Conservation (phyloP, 768 basidiomycete species). For the Symmetrospora coprosmae region DNA sequence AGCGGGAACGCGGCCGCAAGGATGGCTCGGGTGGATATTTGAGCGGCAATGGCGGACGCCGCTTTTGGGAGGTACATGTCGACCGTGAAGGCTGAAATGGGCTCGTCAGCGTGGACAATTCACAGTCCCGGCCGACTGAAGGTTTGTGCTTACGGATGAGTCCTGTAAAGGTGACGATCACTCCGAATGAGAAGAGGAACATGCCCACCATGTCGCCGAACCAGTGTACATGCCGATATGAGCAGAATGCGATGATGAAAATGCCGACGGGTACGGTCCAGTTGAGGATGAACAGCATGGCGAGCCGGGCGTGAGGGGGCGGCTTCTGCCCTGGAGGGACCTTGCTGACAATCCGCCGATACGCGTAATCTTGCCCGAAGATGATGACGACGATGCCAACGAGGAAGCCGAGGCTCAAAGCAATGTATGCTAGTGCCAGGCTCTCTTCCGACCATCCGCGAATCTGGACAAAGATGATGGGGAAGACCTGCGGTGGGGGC, state of each 20-base stretch:
- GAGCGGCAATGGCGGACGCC: slow-evolving; percentile 26
- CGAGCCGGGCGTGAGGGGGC: slow-evolving; percentile 10
- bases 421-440: slow-evolving; percentile 25
- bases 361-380: slow-evolving; percentile 9
- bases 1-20: slow-evolving; percentile 22
- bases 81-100: neutral
- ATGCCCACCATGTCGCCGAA: slow-evolving; percentile 24
- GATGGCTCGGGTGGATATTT: slow-evolving; percentile 23
- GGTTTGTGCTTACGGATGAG: slow-evolving; percentile 15
- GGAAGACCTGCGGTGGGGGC: slow-evolving; percentile 21
- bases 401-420: slow-evolving; percentile 26
- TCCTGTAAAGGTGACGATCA: slow-evolving; percentile 22
- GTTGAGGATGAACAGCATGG: neutral
- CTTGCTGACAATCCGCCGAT: neutral
- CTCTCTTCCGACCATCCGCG: slow-evolving; percentile 18
- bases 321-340: neutral
- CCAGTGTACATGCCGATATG: slow-evolving; percentile 21
- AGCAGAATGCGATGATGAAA: slow-evolving; percentile 18
- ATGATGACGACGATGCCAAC: slow-evolving; percentile 6
- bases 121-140: too few relatives aligned
- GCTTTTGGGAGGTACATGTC: slow-evolving; percentile 2
- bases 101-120: too few relatives aligned
- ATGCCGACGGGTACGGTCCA: slow-evolving; percentile 15
- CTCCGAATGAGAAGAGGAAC: slow-evolving; percentile 17
- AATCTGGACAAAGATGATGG: slow-evolving; percentile 23